Conservation (phyloP, 176 grass and related monocot species). For the Puya raimondii region DNA sequence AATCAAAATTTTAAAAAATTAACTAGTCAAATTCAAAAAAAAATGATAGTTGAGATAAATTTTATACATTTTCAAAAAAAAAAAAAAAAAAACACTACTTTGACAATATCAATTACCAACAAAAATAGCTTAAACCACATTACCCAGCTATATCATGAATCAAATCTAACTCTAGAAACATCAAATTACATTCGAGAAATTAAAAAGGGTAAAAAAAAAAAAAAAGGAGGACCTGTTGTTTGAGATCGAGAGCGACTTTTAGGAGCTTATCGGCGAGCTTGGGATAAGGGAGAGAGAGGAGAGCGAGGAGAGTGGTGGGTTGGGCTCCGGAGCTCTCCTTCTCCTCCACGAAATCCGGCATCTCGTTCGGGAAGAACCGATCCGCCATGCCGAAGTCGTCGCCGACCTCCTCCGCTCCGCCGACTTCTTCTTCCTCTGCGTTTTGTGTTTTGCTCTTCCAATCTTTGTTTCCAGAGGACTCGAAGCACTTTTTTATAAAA, state of each 20-base stretch:
- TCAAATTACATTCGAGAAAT: too few species aligned
- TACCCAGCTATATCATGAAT: too few species aligned
- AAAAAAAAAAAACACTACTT: background rate
- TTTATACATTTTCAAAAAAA: background rate
- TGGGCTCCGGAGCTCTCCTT: conserved; percentile 20
- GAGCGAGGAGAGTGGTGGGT: conserved; percentile 19
- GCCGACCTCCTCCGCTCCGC: conserved; percentile 2
- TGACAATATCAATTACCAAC: too few species aligned
- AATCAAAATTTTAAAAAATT: too few species aligned
- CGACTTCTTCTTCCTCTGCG: background rate
- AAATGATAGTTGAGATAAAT: too few species aligned
- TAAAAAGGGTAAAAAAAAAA: too few species aligned
- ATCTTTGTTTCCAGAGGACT: too few species aligned
- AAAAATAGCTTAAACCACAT: too few species aligned
- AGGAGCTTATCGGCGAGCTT: conserved; percentile 38
- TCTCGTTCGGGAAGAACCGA: conserved; percentile 75
- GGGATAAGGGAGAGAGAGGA: conserved; percentile 63
- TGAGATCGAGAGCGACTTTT: conserved; percentile 52
- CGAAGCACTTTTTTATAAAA: too few species aligned
- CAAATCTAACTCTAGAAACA: too few species aligned
- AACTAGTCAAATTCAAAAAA: too few species aligned
- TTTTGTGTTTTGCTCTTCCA: too few species aligned
- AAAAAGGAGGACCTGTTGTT: conserved; percentile 43
- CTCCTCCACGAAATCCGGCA: conserved; percentile 68
- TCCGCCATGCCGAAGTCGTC: conserved; percentile 41